A percentile compares a stretch with the other conserved stretches of the same genome.
Conservation (phyloP, 2,329 filamentous ascomycete species). For the Pseudogymnoascus sp. region DNA sequence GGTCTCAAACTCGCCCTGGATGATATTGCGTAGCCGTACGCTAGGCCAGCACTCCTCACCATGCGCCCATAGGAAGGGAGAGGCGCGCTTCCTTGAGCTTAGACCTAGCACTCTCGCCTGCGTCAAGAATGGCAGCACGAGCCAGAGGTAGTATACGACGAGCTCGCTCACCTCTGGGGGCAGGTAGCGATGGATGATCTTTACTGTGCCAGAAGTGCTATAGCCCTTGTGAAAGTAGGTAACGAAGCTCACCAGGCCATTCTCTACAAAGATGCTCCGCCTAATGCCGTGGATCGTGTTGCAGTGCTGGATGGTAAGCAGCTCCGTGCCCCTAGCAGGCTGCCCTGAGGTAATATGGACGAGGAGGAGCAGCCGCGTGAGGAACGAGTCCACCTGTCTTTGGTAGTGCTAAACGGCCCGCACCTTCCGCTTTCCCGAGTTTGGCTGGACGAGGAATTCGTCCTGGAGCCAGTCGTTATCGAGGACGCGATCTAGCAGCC, state of each 20-base stretch:
- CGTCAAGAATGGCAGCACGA: no score
- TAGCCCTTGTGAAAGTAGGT: slow-evolving; percentile 21
- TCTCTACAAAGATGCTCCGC: neutral
- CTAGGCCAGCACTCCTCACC: no score
- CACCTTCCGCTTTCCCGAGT: neutral
- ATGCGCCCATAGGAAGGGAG: no score
- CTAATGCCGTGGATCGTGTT: neutral
- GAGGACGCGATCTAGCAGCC: no score
- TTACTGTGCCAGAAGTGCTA: slow-evolving; percentile 14
- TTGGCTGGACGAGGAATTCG: slow-evolving; percentile 4
- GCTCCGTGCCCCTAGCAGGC: slow-evolving; percentile 6
- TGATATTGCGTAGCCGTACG: no score
- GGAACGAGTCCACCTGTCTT: slow-evolving; percentile 5
- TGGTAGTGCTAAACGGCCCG: slow-evolving; percentile 10
- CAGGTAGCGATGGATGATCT: slow-evolving; percentile 23
- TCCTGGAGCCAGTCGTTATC: neutral
- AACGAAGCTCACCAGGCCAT: slow-evolving; percentile 14
- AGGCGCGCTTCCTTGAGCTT: no score
- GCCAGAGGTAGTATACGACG: slow-evolving; percentile 18
- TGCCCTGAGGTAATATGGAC: neutral
- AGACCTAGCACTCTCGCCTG: no score
- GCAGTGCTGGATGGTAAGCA: slow-evolving; percentile 7
- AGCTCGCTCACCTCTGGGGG: slow-evolving; percentile 20
- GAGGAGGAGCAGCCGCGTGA: neutral
- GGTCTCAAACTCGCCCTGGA: no score